Base-by-base conservation (phyloP, 108 stramenopile genomes). In the Seminavis robusta region DNA sequence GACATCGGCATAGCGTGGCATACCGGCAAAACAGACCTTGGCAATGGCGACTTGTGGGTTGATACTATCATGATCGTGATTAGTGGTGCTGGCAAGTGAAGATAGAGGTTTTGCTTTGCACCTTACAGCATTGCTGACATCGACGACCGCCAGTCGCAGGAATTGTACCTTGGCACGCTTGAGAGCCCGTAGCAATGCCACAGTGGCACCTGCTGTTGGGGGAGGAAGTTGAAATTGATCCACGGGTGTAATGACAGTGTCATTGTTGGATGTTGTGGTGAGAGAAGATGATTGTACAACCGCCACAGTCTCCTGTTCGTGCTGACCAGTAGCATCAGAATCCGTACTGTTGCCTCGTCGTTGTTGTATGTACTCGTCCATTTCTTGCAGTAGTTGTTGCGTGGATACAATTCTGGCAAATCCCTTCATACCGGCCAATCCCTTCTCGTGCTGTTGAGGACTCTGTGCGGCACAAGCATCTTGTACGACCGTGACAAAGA, bases 381-480 rank as follows among this genome's bases (percentile, higher is more conserved):
- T 47, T 57, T 89, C 88, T 10, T 68, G 31, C n/a, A 89, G 17
- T 1, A 80, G 50, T 41, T 85, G 61, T 0, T 73, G 55, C 5
- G 81, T 83, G 5, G 40, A 46, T 4, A 85, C 20, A 13, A 59
- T 76, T 28, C 88, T 55, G 38, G 64, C 41, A 66, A 81, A 85
- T 3, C 81, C 88, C 27, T 67, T 73, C 79, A 85, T 83, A 6
- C 81, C 79, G 41, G 38, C 28, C 11, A 89, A 40, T 8, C 88
- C 83, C 32, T 69, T 76, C 17, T 28, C 30, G 37, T 89, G 88
- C 10, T 51, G 38, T 8, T 61, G 64, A 27, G 55, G 45, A 25
- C 63, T 61, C 11, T 72, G 39, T 23, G 88, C 79, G 1, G 74
- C 83, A 43, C 88, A 89, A 4, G 88, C 88, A 62, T 89, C 88